Base-by-base conservation (phyloP, 441 rosid species). In the Aleurites moluccanus region DNA sequence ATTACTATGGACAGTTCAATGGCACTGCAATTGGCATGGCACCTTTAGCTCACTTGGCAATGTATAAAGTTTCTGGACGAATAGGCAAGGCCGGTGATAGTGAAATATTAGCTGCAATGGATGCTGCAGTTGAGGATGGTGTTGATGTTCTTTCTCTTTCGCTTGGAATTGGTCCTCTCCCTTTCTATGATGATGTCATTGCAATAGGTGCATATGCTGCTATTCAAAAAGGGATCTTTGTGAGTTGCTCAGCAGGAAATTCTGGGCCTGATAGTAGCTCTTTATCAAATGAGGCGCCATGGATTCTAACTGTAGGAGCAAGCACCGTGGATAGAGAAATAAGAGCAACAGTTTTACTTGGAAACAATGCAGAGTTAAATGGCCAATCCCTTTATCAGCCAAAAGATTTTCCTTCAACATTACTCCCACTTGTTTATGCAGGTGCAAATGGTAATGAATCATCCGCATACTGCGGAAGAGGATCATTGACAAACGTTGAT, bases 261-360 rank as follows among this genome's bases (percentile, higher is more conserved):
- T 27, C 53, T 0, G 89, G 88, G 0, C 91, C 91, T 0, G 0
- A 0, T 6, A 61, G 50, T 0, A 40, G 33, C 0, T 2, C 84
- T n/a, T 84, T 85, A 18, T 49, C 83, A 2, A 92, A 93, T 74
- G 71, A 83, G 33, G 84, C 96, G 30, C 98, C 98, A 0, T 90
- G 98, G 97, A 21, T 88, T 61, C 71, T 92, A 35, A 89, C 92
- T 0, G 86, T 94, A 8, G 95, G 88, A 15, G 95, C 92, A 59
- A 86, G 90, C 56, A 83, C 91, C 10, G 74, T 83, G 13, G 91
- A 92, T 27, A 76, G 94, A 35, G 81, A 75, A 20, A 85, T 83
- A 57, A 47, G 78, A 21, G 79, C 75, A 30, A 79, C 74, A 16
- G 81, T 83, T 3, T 47, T 77, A 6, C 86, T 86, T 28, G 90